Evolutionary conservation across 371 early-diverging fungal species (phyloP).

Genomic region (Mitosporidium daphniae): DNA sequence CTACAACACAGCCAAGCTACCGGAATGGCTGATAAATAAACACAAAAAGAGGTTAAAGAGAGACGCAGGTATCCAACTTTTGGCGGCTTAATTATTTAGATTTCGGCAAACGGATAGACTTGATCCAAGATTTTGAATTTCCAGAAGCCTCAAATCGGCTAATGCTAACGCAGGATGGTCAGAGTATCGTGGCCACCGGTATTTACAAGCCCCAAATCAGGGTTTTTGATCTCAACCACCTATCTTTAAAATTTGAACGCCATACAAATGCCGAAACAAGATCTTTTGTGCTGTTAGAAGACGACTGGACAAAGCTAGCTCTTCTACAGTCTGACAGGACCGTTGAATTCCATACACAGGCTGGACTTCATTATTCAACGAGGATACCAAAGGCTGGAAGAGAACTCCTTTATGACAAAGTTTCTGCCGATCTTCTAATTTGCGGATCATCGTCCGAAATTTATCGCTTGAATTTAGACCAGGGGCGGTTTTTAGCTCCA

Average conservation of each 20-base stretch:
- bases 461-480: conserved; percentile 62
- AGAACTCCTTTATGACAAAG: conserved; percentile 51
- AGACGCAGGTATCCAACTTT: conserved; percentile 23
- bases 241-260: conserved; percentile 85
- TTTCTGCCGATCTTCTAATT: conserved; percentile 56
- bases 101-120: conserved; percentile 30
- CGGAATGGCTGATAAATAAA: conserved; percentile 58
- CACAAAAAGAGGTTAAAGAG: conserved; percentile 41
- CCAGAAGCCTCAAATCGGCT: conserved; percentile 65
- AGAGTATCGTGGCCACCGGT: conserved; percentile 59
- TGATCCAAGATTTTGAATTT: conserved; percentile 85
- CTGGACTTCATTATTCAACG: conserved; percentile 69
- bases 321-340: conserved; percentile 58
- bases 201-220: conserved; percentile 90
- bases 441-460: conserved; percentile 37
- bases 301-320: conserved; percentile 85
- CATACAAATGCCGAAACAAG: conserved; percentile 62
- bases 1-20: conserved; percentile 32
- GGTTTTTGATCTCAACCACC: conserved; percentile 54
- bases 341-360: conserved; percentile 84
- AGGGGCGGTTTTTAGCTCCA: conserved; percentile 59
- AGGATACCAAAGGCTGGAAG: conserved; percentile 70
- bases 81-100: background rate
- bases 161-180: conserved; percentile 41
- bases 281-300: conserved; percentile 23